A percentile compares a stretch with the other conserved stretches of the same genome.
Conservation (phyloP, 306 rosid genomes). For the Quercus variabilis region DNA sequence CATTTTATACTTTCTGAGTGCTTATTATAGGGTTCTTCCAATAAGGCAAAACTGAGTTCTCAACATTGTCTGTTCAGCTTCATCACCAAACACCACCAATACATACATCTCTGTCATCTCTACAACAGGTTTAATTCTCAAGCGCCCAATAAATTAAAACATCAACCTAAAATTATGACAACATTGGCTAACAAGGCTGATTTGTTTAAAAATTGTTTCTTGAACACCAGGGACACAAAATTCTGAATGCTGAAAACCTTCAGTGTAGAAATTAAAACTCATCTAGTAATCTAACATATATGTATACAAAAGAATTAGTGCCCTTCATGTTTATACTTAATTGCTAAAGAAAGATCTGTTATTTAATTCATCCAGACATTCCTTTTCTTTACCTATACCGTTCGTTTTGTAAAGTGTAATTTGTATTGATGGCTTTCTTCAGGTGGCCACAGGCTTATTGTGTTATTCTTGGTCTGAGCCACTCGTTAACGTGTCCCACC, state of each 20-base stretch:
- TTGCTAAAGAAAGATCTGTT: conserved; percentile 15
- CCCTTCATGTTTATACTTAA: conserved; percentile 2
- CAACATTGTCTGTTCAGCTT: too few relatives aligned
- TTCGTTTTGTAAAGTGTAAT: conserved; percentile 24
- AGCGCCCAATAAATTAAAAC: too few relatives aligned
- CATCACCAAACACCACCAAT: too few relatives aligned
- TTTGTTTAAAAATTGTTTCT: too few relatives aligned
- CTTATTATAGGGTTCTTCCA: too few relatives aligned
- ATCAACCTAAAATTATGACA: too few relatives aligned
- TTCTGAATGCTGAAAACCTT: neutral
- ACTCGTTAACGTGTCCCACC: conserved; percentile 51
- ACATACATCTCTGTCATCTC: too few relatives aligned
- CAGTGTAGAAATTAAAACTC: neutral
- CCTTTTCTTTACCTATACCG: conserved; percentile 16
- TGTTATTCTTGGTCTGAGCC: conserved; percentile 22
- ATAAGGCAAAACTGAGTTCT: too few relatives aligned
- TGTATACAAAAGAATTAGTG: conserved; percentile 38
- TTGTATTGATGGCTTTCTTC: conserved; percentile 19
- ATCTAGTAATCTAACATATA: neutral
- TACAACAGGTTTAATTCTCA: too few relatives aligned
- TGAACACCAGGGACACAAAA: too few relatives aligned
- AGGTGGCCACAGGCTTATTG: conserved; percentile 7
- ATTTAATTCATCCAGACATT: conserved; percentile 21
- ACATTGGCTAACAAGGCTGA: too few relatives aligned
- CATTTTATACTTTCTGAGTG: too few relatives aligned